phyloP scores from a whole-genome alignment of 371 early-diverging fungal genomes.

The Mortierella sp. region DNA sequence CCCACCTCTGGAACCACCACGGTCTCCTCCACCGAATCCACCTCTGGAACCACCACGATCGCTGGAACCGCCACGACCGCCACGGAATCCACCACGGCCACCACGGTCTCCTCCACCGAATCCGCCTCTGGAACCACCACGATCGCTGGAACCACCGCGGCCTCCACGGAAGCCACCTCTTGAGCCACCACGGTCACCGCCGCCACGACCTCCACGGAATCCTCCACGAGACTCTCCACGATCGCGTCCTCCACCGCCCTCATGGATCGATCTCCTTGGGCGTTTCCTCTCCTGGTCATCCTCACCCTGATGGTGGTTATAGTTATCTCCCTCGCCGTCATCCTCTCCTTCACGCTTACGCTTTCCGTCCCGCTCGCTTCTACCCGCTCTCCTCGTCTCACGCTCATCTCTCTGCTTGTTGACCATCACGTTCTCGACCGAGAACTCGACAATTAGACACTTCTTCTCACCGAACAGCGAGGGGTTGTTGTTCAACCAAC shows the following conservation, averaged over 20 bases:
- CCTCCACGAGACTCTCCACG: slow-evolving; percentile 34
- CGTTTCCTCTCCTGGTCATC: slow-evolving; percentile 35
- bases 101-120: slow-evolving; percentile 38
- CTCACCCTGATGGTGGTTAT: slow-evolving; percentile 17
- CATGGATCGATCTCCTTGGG: slow-evolving; percentile 47
- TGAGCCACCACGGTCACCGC: slow-evolving; percentile 19
- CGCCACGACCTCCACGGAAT: slow-evolving; percentile 32
- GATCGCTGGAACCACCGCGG: slow-evolving; percentile 26
- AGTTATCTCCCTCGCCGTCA: slow-evolving; percentile 21
- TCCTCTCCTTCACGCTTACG: slow-evolving; percentile 37
- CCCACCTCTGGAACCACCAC: too few species aligned
- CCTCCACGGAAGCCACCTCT: slow-evolving; percentile 33
- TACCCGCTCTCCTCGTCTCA: slow-evolving; percentile 30
- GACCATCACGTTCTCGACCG: slow-evolving; percentile 91
- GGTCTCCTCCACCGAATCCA: slow-evolving; percentile 17
- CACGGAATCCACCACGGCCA: slow-evolving; percentile 34
- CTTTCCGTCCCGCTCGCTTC: slow-evolving; percentile 31
- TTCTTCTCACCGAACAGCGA: slow-evolving; percentile 72
- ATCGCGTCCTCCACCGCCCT: slow-evolving; percentile 39
- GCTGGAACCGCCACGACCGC: slow-evolving; percentile 28
- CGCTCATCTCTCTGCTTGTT: slow-evolving; percentile 78
- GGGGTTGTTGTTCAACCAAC: slow-evolving; percentile 93
- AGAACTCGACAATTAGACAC: slow-evolving; percentile 89
- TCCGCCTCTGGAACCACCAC: slow-evolving; percentile 26
- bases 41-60: slow-evolving; percentile 31